These are phyloP conservation scores for Aspergillus jensenii DNA, from an alignment of 2,329 filamentous ascomycete species.

Conservation along the genomic window DNA sequence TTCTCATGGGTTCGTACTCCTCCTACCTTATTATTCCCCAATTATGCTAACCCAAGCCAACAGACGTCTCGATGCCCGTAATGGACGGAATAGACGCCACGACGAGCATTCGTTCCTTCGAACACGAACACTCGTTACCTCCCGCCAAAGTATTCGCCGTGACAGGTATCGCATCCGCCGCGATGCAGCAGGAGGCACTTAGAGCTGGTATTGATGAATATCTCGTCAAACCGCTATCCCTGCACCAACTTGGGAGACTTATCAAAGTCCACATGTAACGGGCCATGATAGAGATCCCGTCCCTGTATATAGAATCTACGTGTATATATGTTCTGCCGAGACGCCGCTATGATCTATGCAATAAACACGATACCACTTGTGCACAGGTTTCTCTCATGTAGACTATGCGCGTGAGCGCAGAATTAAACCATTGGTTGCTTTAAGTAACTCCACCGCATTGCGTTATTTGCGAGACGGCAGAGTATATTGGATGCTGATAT, in stretches of 20 bases:
- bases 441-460: no score
- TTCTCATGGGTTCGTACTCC: constrained; percentile 28
- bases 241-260: neutral
- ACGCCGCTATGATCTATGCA: neutral
- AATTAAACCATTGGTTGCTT: no score
- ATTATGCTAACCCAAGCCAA: constrained; percentile 2
- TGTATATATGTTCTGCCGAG: neutral
- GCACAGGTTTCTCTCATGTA: neutral
- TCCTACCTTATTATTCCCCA: neutral
- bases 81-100: constrained; percentile 45
- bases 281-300: neutral
- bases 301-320: neutral
- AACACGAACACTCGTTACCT: constrained; percentile 21
- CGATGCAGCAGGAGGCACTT: constrained; percentile 26
- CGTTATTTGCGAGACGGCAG: no score
- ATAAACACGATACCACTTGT: neutral
- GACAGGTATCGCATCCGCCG: constrained; percentile 27
- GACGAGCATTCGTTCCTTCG: constrained; percentile 37
- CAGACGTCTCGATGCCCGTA: constrained; percentile 45
- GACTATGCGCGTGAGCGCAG: neutral
- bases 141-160: constrained; percentile 27
- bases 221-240: constrained; percentile 25
- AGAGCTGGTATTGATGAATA: constrained; percentile 27
- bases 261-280: neutral
- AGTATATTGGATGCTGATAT: no score